These are phyloP conservation scores for Aureobasidium sp. DNA, from an alignment of 2,329 filamentous ascomycete genomes.

Conservation along the genomic window DNA sequence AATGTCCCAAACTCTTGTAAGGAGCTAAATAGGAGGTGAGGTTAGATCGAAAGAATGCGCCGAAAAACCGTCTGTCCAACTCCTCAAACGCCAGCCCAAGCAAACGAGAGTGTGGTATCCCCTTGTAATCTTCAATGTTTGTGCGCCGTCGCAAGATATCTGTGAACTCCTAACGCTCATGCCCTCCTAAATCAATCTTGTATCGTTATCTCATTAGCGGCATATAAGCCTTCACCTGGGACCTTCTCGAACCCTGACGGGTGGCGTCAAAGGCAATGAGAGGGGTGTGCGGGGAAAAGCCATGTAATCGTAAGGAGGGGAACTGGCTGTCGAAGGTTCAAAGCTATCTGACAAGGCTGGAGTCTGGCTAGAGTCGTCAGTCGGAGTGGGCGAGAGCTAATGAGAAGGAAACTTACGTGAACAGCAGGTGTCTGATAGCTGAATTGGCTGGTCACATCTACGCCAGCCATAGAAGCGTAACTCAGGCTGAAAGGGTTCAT, in stretches of 20 bases:
- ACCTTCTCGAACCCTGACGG: constrained; percentile 28
- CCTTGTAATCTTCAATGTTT: background rate
- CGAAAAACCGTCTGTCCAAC: background rate
- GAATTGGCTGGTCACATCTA: constrained; percentile 48
- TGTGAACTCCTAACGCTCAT: background rate
- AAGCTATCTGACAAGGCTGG: constrained; percentile 68
- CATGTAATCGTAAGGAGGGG: constrained; percentile 31
- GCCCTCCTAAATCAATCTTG: background rate
- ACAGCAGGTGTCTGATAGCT: constrained; percentile 58
- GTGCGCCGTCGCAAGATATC: background rate
- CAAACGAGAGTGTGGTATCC: constrained; percentile 8
- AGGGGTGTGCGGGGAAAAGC: constrained; percentile 57
- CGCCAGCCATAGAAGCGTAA: constrained; percentile 57
- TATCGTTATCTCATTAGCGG: constrained; percentile 3
- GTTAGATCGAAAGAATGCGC: background rate
- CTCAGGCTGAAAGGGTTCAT: constrained; percentile 60
- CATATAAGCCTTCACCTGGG: background rate
- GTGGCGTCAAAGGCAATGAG: constrained; percentile 64
- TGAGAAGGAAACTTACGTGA: constrained; percentile 58
- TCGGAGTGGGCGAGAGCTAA: background rate
- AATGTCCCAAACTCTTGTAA: background rate
- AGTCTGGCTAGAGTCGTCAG: constrained; percentile 45
- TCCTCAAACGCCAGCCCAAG: background rate
- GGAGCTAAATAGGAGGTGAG: background rate
- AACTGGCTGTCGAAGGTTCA: constrained; percentile 50